A percentile compares a stretch with the other conserved stretches of the same genome.
phyloP scores from a whole-genome alignment of 1,284 basidiomycete genomes.

The Ustilago lituana region DNA sequence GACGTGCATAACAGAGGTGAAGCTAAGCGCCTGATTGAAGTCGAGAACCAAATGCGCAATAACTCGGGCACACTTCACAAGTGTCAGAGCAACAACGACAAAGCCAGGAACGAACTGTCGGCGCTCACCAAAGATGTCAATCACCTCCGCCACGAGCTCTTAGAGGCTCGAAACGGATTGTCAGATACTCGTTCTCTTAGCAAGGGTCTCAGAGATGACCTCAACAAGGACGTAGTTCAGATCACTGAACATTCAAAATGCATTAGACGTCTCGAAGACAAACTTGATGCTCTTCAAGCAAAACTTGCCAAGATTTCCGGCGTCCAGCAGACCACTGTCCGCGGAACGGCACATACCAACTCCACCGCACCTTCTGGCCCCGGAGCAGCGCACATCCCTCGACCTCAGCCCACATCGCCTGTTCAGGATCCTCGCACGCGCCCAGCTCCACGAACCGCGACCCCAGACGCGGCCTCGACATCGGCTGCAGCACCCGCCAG shows the following conservation, averaged over 20 bases:
- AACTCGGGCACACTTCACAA: constrained; percentile 2
- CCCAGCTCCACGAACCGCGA: constrained; percentile 2
- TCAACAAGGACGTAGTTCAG: constrained; percentile 33
- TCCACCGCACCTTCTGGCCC: constrained; percentile 16
- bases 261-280: constrained; percentile 10
- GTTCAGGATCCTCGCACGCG: constrained; percentile 6
- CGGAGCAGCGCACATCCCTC: not conserved
- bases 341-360: not conserved
- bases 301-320: not conserved
- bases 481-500: not conserved
- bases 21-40: too few species aligned
- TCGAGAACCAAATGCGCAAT: not conserved
- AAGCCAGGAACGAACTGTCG: constrained; percentile 9
- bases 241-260: constrained; percentile 15
- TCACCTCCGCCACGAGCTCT: constrained; percentile 5
- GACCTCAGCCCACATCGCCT: constrained; percentile 4
- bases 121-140: constrained; percentile 11
- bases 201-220: constrained; percentile 11
- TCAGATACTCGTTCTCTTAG: too few species aligned
- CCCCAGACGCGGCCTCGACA: not conserved
- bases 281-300: not conserved
- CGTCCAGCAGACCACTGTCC: not conserved
- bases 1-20: too few species aligned
- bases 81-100: constrained; percentile 15
- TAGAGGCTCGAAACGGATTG: not conserved